Percentiles rank a stretch among this genome's conserved stretches.
Conservation (phyloP, 176 grass and related monocot genomes). For the Carex littledalei region DNA sequence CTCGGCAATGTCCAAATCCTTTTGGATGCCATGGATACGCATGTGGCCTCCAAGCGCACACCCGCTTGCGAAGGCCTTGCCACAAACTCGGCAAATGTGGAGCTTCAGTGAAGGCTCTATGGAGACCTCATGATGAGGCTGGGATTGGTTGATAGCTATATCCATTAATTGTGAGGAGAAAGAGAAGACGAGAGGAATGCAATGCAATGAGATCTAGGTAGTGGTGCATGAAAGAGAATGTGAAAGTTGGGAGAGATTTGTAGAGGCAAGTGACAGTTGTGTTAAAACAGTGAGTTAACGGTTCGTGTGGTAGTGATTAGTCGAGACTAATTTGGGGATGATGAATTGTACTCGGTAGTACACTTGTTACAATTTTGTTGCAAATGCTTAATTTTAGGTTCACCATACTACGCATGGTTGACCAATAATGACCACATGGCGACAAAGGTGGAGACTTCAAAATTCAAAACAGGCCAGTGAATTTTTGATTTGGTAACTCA, state of each 20-base stretch:
- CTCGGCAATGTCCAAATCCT: slow-evolving; percentile 25
- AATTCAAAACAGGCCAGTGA: too few species aligned
- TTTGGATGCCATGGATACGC: slow-evolving; percentile 60
- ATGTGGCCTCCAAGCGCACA: slow-evolving; percentile 89
- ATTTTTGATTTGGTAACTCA: too few species aligned
- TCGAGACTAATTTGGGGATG: slow-evolving; percentile 1
- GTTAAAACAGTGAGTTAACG: background rate
- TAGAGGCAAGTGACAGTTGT: slow-evolving; percentile 14
- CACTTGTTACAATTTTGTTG: background rate
- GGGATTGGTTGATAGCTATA: background rate
- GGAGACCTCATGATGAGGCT: too few species aligned
- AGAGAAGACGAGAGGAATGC: background rate
- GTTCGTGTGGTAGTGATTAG: background rate
- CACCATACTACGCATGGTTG: background rate
- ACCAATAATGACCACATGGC: background rate
- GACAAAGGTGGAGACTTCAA: background rate
- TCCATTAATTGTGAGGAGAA: slow-evolving; percentile 1
- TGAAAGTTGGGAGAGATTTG: background rate
- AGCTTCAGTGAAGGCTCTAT: background rate
- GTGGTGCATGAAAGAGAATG: background rate
- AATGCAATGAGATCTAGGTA: background rate
- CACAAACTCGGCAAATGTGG: slow-evolving; percentile 78
- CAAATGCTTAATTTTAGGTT: slow-evolving; percentile 9
- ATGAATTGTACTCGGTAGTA: slow-evolving; percentile 12
- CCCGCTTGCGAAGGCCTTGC: slow-evolving; percentile 74